These are phyloP conservation scores for Picochlorum sp. DNA, from an alignment of 139 green algal genomes.

Conservation along the genomic window DNA sequence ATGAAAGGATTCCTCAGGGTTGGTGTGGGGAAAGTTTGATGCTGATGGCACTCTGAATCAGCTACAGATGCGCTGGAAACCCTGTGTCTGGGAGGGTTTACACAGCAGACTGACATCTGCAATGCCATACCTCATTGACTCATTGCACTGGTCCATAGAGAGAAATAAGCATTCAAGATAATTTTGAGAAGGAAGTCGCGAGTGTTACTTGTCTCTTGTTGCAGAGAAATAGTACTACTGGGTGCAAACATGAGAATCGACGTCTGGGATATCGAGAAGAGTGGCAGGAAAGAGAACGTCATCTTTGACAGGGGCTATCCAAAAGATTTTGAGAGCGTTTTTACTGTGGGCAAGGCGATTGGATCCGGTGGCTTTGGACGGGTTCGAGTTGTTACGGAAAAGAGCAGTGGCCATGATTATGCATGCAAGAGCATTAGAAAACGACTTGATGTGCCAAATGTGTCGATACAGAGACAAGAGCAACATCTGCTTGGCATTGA, in stretches of 20 bases:
- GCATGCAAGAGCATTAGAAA: constrained; percentile 78
- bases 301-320: constrained; percentile 23
- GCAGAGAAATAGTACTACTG: too few relatives aligned
- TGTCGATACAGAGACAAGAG: constrained; percentile 47
- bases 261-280: constrained; percentile 27
- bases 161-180: too few relatives aligned
- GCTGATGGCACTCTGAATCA: too few relatives aligned
- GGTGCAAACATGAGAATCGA: constrained; percentile 12
- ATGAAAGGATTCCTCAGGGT: too few relatives aligned
- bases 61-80: too few relatives aligned
- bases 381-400: constrained; percentile 46
- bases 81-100: too few relatives aligned
- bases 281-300: constrained; percentile 2
- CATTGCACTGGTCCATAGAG: too few relatives aligned
- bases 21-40: too few relatives aligned
- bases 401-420: constrained; percentile 48
- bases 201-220: too few relatives aligned
- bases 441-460: constrained; percentile 48
- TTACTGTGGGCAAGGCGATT: constrained; percentile 36
- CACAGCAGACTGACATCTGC: too few relatives aligned
- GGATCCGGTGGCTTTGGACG: constrained; percentile 74
- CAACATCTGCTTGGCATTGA: constrained; percentile 73
- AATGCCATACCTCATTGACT: too few relatives aligned
- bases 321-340: constrained; percentile 25
- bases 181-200: too few relatives aligned